Base-by-base conservation (phyloP, 768 basidiomycete genomes). In the Mycena crocata region DNA sequence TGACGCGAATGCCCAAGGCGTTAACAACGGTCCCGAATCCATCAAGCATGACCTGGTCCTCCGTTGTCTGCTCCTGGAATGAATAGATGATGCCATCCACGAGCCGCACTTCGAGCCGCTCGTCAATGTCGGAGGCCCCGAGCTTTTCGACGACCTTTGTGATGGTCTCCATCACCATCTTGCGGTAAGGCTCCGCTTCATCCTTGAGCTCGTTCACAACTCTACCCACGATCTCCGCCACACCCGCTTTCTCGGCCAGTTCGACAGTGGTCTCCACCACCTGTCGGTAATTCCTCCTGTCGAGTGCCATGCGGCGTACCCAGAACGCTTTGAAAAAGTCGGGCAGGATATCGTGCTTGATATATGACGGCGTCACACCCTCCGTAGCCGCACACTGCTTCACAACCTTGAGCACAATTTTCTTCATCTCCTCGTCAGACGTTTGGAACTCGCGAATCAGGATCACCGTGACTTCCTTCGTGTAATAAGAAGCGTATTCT, bases 161-260 rank as follows among this genome's bases (percentile, higher is more conserved):
- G 72, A 99, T 98, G 0, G 98, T 99, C 82, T 99, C 98, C 98
- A 99, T 99, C 51, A 98, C 96, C 98, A 99, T 99, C 87, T 99
- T 99, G 70, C 96, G 84, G 81, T 94, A 95, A 5, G 93, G 94
- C 79, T 95, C 94, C 17, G 92, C 90, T 76, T 93, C 92, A 74
- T 93, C 92, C 84, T 96, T 98, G 69, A 98, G 83, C 74, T 95
- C 95, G 76, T 96, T 95, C 58, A 93, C 92, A 62, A 94, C 82
- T 63, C 91, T 82, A 15, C 95, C 93, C 28, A 98, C 95, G 64
- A 99, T 99, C 80, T 98, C 97, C 10, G 96, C 88, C 1, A 99
- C 98, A 14, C 98, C 98, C 0, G 95, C 86, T 80, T 99, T 99
- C 76, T 98, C 95, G 8, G 98, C 98, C 39, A 99, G 88, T 81